Evolutionary conservation across 2,329 filamentous ascomycete genomes (phyloP).

Genomic region (Ophiostoma sp.): DNA sequence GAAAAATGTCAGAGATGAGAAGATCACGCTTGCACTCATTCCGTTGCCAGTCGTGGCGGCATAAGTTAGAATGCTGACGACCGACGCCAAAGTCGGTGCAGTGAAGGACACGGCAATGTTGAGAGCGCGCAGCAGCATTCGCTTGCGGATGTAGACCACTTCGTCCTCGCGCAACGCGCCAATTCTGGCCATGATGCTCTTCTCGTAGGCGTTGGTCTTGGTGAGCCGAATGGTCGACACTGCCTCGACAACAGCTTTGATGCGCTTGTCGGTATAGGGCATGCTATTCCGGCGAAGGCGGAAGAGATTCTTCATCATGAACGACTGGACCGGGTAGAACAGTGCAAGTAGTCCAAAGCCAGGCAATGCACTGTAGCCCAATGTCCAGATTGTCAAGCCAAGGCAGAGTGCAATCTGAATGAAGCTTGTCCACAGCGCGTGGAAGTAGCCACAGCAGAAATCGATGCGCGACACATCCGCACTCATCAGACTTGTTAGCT

Average conservation of each 20-base stretch:
- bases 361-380: slow-evolving; percentile 35
- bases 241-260: slow-evolving; percentile 34
- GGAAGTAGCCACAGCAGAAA: slow-evolving; percentile 39
- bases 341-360: slow-evolving; percentile 34
- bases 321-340: slow-evolving; percentile 33
- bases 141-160: slow-evolving; percentile 34
- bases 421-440: slow-evolving; percentile 38
- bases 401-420: slow-evolving; percentile 37
- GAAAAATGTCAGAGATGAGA: slow-evolving; percentile 34
- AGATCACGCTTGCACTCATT: slow-evolving; percentile 28
- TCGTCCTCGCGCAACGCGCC: slow-evolving; percentile 31
- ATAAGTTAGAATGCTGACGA: slow-evolving; percentile 32
- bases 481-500: slow-evolving; percentile 38
- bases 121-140: slow-evolving; percentile 33
- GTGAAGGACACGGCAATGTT: slow-evolving; percentile 35
- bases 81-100: slow-evolving; percentile 33
- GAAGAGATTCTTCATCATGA: slow-evolving; percentile 32
- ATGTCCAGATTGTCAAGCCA: slow-evolving; percentile 31
- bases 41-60: slow-evolving; percentile 26
- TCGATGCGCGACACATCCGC: slow-evolving; percentile 38
- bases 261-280: slow-evolving; percentile 34
- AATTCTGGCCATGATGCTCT: slow-evolving; percentile 32
- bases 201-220: slow-evolving; percentile 35
- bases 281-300: slow-evolving; percentile 34
- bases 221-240: slow-evolving; percentile 35